These are phyloP conservation scores for Exophiala dermatitidis DNA, from an alignment of 2,329 filamentous ascomycete genomes.

Conservation along the genomic window DNA sequence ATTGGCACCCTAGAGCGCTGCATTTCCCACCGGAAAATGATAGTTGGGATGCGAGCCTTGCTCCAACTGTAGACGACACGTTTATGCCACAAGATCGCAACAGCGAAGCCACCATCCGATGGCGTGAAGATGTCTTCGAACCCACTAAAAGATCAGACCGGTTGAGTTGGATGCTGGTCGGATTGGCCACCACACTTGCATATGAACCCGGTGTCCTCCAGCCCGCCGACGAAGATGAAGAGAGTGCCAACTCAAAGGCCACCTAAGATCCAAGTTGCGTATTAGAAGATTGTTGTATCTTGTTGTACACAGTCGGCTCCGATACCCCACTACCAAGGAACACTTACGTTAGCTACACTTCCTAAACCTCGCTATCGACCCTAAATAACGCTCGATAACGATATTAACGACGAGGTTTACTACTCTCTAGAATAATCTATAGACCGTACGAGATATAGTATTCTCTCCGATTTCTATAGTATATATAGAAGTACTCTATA, in stretches of 20 bases:
- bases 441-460: too few species aligned
- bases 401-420: too few species aligned
- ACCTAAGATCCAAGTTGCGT: neutral
- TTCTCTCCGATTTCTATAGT: too few species aligned
- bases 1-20: constrained; percentile 51
- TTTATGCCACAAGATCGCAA: neutral
- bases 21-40: constrained; percentile 49
- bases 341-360: too few species aligned
- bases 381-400: too few species aligned
- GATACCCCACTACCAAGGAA: too few species aligned
- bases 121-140: constrained; percentile 49
- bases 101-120: constrained; percentile 23
- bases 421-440: too few species aligned
- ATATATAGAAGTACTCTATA: too few species aligned
- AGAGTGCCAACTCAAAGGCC: neutral
- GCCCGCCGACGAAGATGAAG: constrained; percentile 31
- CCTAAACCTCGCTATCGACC: too few species aligned
- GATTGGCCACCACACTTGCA: constrained; percentile 7
- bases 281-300: constrained; percentile 29
- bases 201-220: constrained; percentile 46
- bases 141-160: constrained; percentile 40
- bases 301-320: too few species aligned
- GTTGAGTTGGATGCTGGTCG: constrained; percentile 17
- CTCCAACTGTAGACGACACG: neutral
- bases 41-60: constrained; percentile 41